Evolutionary conservation across 805 yeast genomes (phyloP), one percentile per base, ranked within the genome.

Genomic region (Zygoascus biomembranicola): DNA sequence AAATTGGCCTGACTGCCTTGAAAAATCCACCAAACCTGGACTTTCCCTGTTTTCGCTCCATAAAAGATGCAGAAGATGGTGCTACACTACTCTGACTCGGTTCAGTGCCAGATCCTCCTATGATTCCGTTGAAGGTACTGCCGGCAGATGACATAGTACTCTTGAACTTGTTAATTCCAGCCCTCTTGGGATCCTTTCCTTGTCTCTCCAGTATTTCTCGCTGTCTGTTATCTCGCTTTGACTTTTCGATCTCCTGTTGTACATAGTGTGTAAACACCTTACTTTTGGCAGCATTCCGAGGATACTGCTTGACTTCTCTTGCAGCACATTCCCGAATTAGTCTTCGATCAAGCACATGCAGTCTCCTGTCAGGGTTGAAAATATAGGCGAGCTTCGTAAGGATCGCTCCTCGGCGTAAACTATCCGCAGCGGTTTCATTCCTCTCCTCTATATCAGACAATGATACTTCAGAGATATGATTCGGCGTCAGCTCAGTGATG

Each of bases 221-320:
- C 61, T 77, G 80, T 47, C 70, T 68, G 4, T 65, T 61, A 56
- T 85, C 90, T 48, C 85, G 68, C 56, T 72, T 72, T 23, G 77
- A 58, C 61, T 84, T 77, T 32, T 75, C 79, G 5, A 71, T 61
- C 63, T 85, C 89, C 20, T 70, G 72, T 0, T 67, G 62, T 26
- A 85, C 66, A 44, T 78, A 69, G 2, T 66, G 63, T 4, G 66
- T 68, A 60, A 84, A 84, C 5, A 82, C 67, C 10, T 70, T 73
- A 32, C 57, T 59, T 45, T 66, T 70, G 28, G 71, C 63, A 47
- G 66, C 68, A 32, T 69, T 68, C 47, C 68, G 65, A 31, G 65
- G 63, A 20, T 64, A 66, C 28, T 70, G 73, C 55, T 70, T 70
- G 8, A 70, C 63, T 59, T 82, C 84, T 31, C 68, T 64, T 2